Conservation (phyloP, 371 early-diverging fungal genomes). For the Mortierella sp. region DNA sequence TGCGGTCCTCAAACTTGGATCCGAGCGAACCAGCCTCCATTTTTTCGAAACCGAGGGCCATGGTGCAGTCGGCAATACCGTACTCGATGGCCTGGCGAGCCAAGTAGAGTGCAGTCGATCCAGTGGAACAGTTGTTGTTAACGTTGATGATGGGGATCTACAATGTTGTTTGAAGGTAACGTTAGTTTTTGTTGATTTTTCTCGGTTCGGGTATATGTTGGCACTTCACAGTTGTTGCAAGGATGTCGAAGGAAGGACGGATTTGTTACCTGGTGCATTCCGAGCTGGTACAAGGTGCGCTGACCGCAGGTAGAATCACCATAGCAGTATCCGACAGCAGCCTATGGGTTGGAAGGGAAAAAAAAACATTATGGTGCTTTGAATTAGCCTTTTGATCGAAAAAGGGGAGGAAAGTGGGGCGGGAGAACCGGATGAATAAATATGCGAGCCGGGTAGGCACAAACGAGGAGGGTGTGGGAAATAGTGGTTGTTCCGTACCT, state of each 20-base stretch:
- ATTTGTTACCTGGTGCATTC: constrained; percentile 75
- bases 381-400: neutral
- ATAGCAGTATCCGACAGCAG: constrained; percentile 73
- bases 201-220: neutral
- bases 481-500: constrained; percentile 30
- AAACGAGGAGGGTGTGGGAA: neutral
- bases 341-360: constrained; percentile 29
- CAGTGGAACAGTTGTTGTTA: constrained; percentile 88
- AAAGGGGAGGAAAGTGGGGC: neutral
- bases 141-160: constrained; percentile 75
- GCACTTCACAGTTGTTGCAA: neutral
- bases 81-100: constrained; percentile 77
- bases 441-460: constrained; percentile 21
- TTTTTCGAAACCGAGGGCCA: constrained; percentile 86
- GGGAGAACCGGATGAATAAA: constrained; percentile 21
- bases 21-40: constrained; percentile 78
- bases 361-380: neutral
- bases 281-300: constrained; percentile 78
- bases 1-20: constrained; percentile 72
- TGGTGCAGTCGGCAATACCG: constrained; percentile 78
- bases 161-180: neutral
- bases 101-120: constrained; percentile 81
- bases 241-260: neutral
- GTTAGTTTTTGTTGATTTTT: neutral
- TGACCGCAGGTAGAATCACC: constrained; percentile 84